A percentile compares a stretch with the other conserved stretches of the same genome.
phyloP scores from a whole-genome alignment of 331 rosid genomes.

The Arachis monticola region DNA sequence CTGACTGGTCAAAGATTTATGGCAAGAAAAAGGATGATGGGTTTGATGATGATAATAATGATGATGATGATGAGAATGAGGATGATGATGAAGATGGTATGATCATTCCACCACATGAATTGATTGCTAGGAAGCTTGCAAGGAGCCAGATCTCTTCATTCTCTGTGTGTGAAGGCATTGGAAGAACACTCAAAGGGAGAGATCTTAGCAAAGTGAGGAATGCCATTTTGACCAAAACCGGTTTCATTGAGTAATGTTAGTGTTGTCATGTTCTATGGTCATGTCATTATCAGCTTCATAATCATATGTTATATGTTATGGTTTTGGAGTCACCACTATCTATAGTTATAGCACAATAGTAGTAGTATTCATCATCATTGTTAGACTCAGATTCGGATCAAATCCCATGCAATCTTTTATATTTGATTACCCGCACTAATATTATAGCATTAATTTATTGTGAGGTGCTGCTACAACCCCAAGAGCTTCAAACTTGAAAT shows the following conservation, averaged over 20 bases:
- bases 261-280: background rate
- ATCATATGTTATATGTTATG: too few relatives aligned
- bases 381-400: background rate
- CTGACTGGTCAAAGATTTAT: conserved; percentile 93
- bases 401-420: conserved; percentile 32
- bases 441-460: background rate
- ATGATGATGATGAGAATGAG: background rate
- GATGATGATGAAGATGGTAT: conserved; percentile 56
- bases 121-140: conserved; percentile 89
- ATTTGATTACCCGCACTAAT: background rate
- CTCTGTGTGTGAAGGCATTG: conserved; percentile 91
- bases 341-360: background rate
- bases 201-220: conserved; percentile 94
- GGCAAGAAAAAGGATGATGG: conserved; percentile 42
- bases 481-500: background rate
- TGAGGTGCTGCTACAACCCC: conserved; percentile 1
- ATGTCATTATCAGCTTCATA: conserved; percentile 24
- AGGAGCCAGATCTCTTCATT: conserved; percentile 85
- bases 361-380: background rate
- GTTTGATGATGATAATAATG: conserved; percentile 1
- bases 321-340: conserved; percentile 22
- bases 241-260: conserved; percentile 72
- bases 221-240: conserved; percentile 84
- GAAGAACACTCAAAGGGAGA: conserved; percentile 95
- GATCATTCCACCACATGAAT: conserved; percentile 91